Evolutionary conservation across 495 filamentous ascomycete genomes (phyloP), one percentile per base, ranked within the genome.

Genomic region (Penicillium steckii): DNA sequence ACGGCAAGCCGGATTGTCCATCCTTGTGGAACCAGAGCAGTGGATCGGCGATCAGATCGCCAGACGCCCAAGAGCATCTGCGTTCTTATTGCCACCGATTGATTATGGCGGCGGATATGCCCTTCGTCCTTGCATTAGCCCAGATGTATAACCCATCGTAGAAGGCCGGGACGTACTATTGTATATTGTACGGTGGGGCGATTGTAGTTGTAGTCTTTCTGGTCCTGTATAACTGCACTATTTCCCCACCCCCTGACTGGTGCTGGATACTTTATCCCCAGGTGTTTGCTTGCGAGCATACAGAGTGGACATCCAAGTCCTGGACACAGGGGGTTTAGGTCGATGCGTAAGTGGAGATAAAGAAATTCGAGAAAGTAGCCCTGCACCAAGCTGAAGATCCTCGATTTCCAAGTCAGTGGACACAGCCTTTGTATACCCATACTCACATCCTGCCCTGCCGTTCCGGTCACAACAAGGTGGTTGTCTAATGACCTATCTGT

Each of bases 51-150:
- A 55, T 55, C 61, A 32, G 54, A 61, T 57, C 55, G 33, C 33
- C 15, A 41, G 3, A 13, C 6, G 17, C 18, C 18, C 18, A 23
- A 21, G 38, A 41, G 38, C n/a, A 41, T 41, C 38, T n/a, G n/a
- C n/a, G 38, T 19, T 21, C 44, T 30, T 56, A 61, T 66, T 64
- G 63, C 63, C 63, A 66, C 63, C 52, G 33, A 26, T 19, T 51
- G 40, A 29, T 50, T 30, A 48, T 56, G 45, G 50, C 59, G 45
- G 50, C 47, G 32, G 55, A 52, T 58, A 52, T 52, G 55, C 25
- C 33, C 52, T 60, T 59, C 57, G 46, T 59, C 63, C 63, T 66
- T 66, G 63, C 63, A 61, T 61, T 26, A 53, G 47, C 24, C 42
- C 3, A 44, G 26, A 8, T 8, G 42, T n/a, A 37, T 37, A n/a